Evolutionary conservation across 192 early-diverging fungal species (phyloP).

Genomic region (Coemansia sp.): DNA sequence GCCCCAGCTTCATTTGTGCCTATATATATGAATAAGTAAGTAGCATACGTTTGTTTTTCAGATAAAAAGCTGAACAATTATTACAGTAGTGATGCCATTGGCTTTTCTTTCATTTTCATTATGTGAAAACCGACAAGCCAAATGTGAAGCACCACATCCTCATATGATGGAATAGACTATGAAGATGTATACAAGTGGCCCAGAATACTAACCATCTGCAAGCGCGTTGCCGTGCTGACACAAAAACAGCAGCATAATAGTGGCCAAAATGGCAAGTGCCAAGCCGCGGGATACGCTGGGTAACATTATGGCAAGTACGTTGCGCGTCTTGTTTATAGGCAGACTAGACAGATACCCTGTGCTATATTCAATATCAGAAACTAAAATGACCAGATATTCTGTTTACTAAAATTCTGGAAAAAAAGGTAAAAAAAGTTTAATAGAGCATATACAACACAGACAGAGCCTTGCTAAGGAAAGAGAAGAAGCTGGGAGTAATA

Average conservation of each 20-base stretch:
- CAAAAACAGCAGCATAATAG: slow-evolving; percentile 1
- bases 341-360: background rate
- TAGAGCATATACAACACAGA: background rate
- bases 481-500: background rate
- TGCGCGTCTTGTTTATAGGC: slow-evolving; percentile 1
- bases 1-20: background rate
- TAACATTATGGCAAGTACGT: background rate
- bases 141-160: too few species aligned
- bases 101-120: background rate
- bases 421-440: background rate
- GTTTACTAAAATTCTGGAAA: background rate
- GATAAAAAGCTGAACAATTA: background rate
- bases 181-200: too few species aligned
- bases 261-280: background rate
- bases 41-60: background rate
- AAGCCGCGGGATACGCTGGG: background rate
- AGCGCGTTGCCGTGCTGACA: background rate
- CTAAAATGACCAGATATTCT: background rate
- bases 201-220: slow-evolving; percentile 15
- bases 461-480: background rate
- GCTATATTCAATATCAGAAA: background rate
- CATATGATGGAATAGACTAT: too few species aligned
- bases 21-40: background rate
- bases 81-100: background rate
- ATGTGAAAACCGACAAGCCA: too few species aligned